Base-by-base conservation (phyloP, 78 protist species). In the Cavenderia fasciculata region DNA sequence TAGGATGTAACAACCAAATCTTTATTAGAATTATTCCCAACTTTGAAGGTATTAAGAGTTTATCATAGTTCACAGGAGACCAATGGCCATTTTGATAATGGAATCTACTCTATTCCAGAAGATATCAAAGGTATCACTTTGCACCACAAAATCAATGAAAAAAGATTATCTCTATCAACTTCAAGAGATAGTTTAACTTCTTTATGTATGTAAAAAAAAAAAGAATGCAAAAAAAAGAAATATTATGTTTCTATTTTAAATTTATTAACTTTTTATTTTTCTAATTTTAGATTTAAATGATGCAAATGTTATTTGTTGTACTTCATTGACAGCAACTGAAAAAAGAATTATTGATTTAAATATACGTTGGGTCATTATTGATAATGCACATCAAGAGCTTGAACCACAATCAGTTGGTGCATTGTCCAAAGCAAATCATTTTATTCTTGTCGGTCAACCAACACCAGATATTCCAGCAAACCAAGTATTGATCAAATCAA, bases 341-440 rank as follows among this genome's bases (percentile, higher is more conserved):
- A 19, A 68, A 31, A 29, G 34, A 33, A 57, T 82, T 31, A 25
- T 14, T 54, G 34, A 82, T 23, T 44, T 68, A 19, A 46, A 57
- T 57, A 68, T 82, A 16, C 16, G 23, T 38, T 82, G 90, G 90
- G 90, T 82, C 12, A n/a, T 82, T 0, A 16, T 82, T 41, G 90
- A 82, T 68, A 82, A 82, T 68, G 25, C 61, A 1, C 56, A 82
- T 57, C 78, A 82, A 82, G 90, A 82, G 29, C 44, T 82, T 18
- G 90, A 82, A 33, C 90, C 78, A 29, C 25, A 51, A 34, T 56
- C 90, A 2, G 11, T 82, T n/a, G 23, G 90, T 57, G 56, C 76
- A 2, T 29, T 82, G 1, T 19, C 52, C 18, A 56, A 25, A 44
- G 69, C 79, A 5, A 63, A 57, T 2, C 90, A 68, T 69, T n/a